Base-by-base conservation (phyloP, 495 filamentous ascomycete genomes). In the Podospora pseudocomata region DNA sequence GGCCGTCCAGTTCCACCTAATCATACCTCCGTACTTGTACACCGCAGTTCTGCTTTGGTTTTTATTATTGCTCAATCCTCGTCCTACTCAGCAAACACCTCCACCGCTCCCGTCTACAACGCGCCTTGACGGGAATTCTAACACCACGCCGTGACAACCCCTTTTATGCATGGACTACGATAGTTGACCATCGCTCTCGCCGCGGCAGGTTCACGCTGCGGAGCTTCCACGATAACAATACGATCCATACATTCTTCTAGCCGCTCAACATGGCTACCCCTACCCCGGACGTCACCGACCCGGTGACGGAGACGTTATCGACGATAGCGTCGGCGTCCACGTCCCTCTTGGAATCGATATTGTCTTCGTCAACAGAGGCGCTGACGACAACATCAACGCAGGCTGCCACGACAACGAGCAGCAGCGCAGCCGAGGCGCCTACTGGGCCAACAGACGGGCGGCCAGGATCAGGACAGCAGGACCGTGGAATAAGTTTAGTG, bases 401-500 rank as follows among this genome's bases (percentile, higher is more conserved):
- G 15, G 55, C 68, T 32, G 54, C 71, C 2, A 57, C 39, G 18
- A 58, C n/a, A 13, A 58, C 55, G 23, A 58, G 13, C 6, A 39
- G 11, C 7, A 49, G 39, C 9, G 30, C 63, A 1, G n/a, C 67
- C 3, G 34, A 55, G 23, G 23, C 62, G 18, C 15, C 68, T 15
- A 20, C 66, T 11, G 55, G 30, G 3, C 5, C 18, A 28, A 27
- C 28, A 16, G 55, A 68, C 0, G 68, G 60, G 5, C 6, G 61
- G 20, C 23, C 72, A 7, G 83, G 80, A 20, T 71, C 68, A 6
- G 86, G 78, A 56, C 79, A 83, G 69, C 57, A 65, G 2, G 71
- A 74, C n/a, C 78, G 77, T 59, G 87, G 86, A 60, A 86, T 88
- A 64, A 86, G 83, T 66, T 76, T 88, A 30, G 80, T 85, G 54